Base-by-base conservation (phyloP, 2,329 filamentous ascomycete genomes). In the Colletotrichum sp. region DNA sequence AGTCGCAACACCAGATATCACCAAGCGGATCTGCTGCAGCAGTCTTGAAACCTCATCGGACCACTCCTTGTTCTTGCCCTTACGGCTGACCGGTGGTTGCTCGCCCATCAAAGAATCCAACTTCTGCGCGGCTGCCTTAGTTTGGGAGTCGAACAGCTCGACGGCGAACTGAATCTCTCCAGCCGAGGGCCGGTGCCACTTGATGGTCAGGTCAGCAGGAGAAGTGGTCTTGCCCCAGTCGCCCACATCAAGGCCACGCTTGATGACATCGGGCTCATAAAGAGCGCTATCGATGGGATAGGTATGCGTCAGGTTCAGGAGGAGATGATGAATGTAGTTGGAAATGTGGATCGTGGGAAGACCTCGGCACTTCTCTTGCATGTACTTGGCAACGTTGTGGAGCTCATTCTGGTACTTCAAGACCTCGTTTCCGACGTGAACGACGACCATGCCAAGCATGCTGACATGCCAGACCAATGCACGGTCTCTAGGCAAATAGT, bases 41-140 rank as follows among this genome's bases (percentile, higher is more conserved):
- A 98, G 95, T 71, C 97, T 90, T 3, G 96, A 96, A 32, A 99
- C 94, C 83, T 99, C 98, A 83, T 99, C 97, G 0, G 96, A 98
- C 97, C 97, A 99, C 81, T 98, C 96, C 85, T 99, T 99, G 79
- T 98, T 98, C 83, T 96, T 98, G 48, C 97, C 97, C 79, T 96
- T 96, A 72, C 96, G 92, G 84, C 96, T 98, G 69, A 99, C 93
- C 4, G 93, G 93, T 2, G 96, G 94, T 43, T 94, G 91, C 61
- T 95, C 93, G 77, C 95, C 93, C 81, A 95, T 98, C n/a, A 99
- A 89, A 9, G 93, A 91, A 77, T 92, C 91, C 14, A 99, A 86
- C 77, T 95, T 92, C 74, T 93, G 88, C 76, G 96, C 90, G 3
- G 96, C 96, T 55, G 92, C 93, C 72, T 92, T 92, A 7, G 94